Conservation (phyloP, 306 rosid species). For the Delonix regia region DNA sequence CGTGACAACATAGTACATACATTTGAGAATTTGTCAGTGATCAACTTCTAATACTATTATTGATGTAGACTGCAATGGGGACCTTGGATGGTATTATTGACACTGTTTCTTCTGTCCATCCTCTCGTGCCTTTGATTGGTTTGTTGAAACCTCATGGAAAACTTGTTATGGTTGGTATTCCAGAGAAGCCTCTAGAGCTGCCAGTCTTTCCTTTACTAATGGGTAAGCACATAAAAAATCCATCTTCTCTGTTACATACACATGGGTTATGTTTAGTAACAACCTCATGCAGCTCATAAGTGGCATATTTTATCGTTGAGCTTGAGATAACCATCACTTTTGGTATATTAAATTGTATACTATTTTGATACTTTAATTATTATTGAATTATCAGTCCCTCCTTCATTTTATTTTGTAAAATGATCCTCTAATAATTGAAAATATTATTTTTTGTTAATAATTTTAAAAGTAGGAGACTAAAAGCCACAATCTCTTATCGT, state of each 20-base stretch:
- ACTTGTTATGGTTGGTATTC: slow-evolving; percentile 45
- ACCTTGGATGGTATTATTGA: slow-evolving; percentile 52
- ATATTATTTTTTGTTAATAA: too few relatives aligned
- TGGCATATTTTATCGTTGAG: neutral
- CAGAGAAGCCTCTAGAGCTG: slow-evolving; percentile 41
- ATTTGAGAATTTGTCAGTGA: neutral
- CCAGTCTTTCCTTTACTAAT: slow-evolving; percentile 22
- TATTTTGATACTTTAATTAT: too few relatives aligned
- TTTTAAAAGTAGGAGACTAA: too few relatives aligned
- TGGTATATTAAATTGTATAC: neutral
- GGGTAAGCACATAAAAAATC: slow-evolving; percentile 20
- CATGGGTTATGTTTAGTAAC: neutral
- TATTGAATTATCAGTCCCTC: too few relatives aligned
- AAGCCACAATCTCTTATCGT: too few relatives aligned
- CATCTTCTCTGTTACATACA: neutral
- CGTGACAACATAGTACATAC: neutral
- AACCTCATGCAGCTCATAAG: neutral
- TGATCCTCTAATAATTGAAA: too few relatives aligned
- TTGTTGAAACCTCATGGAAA: slow-evolving; percentile 44
- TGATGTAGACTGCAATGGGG: slow-evolving; percentile 34
- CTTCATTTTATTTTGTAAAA: too few relatives aligned
- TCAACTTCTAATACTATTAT: neutral
- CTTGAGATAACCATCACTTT: neutral
- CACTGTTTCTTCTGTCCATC: slow-evolving; percentile 46
- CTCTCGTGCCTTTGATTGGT: slow-evolving; percentile 36